A percentile compares a stretch with the other conserved stretches of the same genome.
These are phyloP conservation scores for Isoetes taiwanensis DNA, from an alignment of 75 land plant genomes.

Conservation along the genomic window DNA sequence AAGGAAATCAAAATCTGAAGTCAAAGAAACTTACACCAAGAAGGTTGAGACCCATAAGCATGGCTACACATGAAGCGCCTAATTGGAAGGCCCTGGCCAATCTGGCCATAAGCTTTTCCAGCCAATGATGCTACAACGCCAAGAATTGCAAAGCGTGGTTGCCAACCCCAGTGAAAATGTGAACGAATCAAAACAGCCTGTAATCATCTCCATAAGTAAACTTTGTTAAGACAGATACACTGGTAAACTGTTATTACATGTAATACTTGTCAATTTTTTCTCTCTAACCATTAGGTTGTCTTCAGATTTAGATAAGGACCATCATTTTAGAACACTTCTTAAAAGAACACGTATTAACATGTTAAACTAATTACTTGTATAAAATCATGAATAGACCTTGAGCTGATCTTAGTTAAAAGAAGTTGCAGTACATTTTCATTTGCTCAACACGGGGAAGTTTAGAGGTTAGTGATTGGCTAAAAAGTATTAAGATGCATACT, in stretches of 20 bases:
- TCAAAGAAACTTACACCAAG: slow-evolving; percentile 43
- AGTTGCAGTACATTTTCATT: too few species aligned
- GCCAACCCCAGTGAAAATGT: slow-evolving; percentile 90
- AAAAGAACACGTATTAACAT: neutral
- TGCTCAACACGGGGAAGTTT: too few species aligned
- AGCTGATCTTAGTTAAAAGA: too few species aligned
- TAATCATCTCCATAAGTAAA: neutral
- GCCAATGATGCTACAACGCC: slow-evolving; percentile 94
- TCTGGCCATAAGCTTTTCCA: slow-evolving; percentile 95
- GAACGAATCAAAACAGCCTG: slow-evolving; percentile 66
- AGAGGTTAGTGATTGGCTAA: too few species aligned
- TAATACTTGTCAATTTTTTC: too few species aligned
- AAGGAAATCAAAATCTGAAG: neutral
- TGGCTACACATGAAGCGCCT: slow-evolving; percentile 82
- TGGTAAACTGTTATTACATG: neutral
- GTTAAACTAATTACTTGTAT: too few species aligned
- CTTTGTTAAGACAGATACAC: neutral
- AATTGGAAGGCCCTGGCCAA: slow-evolving; percentile 84
- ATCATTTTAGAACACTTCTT: neutral
- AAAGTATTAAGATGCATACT: too few species aligned
- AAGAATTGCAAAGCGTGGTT: slow-evolving; percentile 74
- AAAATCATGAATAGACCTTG: too few species aligned
- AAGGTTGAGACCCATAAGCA: slow-evolving; percentile 88
- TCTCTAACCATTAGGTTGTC: too few species aligned
- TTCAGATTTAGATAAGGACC: neutral